Conservation (phyloP, 2,329 filamentous ascomycete genomes). For the Pseudodiploospora longispora region DNA sequence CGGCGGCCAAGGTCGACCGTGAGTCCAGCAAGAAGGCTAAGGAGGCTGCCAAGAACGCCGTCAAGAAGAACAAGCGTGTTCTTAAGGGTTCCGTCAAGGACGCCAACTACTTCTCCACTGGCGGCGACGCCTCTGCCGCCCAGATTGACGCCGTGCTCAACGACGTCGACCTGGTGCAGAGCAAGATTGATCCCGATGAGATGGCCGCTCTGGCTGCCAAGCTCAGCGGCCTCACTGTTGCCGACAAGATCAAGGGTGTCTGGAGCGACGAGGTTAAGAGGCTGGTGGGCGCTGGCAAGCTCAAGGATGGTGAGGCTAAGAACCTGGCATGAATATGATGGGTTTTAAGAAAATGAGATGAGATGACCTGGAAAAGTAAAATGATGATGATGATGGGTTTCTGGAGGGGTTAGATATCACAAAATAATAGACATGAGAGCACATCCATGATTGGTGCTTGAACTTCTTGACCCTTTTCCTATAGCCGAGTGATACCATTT, state of each 20-base stretch:
- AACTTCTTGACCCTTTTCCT: not conserved
- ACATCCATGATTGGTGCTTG: not conserved
- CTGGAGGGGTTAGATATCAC: not conserved
- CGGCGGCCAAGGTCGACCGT: slow-evolving; percentile 73
- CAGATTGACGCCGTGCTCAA: slow-evolving; percentile 76
- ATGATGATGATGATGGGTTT: not conserved
- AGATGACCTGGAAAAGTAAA: too few relatives aligned
- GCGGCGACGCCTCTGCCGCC: slow-evolving; percentile 62
- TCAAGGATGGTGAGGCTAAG: slow-evolving; percentile 78
- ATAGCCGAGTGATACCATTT: too few relatives aligned
- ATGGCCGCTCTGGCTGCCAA: slow-evolving; percentile 75
- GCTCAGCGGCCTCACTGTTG: slow-evolving; percentile 70
- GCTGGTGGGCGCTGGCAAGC: slow-evolving; percentile 72
- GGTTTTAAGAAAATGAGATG: not conserved
- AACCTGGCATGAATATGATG: slow-evolving; percentile 33
- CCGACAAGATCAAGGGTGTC: slow-evolving; percentile 74
- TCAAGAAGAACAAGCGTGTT: slow-evolving; percentile 99
- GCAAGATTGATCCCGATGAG: slow-evolving; percentile 86
- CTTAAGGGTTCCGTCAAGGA: slow-evolving; percentile 93
- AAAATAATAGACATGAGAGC: not conserved
- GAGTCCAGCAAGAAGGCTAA: slow-evolving; percentile 91
- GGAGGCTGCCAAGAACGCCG: slow-evolving; percentile 95
- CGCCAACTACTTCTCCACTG: slow-evolving; percentile 83
- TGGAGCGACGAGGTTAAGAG: slow-evolving; percentile 73
- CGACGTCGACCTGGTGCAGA: slow-evolving; percentile 80